phyloP scores from a whole-genome alignment of 805 yeast genomes.

The Hanseniaspora thailandica region DNA sequence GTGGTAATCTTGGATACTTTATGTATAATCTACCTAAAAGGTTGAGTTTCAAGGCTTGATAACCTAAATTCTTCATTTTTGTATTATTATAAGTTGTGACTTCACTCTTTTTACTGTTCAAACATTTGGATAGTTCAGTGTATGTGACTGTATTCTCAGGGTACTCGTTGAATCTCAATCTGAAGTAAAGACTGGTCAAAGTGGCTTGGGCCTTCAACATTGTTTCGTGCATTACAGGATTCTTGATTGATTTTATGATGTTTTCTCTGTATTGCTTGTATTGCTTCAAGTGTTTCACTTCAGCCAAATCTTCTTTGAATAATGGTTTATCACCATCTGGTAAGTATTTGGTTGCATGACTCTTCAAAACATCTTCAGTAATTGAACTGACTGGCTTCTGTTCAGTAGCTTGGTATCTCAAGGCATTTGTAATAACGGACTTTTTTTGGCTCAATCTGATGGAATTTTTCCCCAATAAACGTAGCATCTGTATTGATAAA shows the following conservation, averaged over 20 bases:
- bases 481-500: not conserved
- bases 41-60: slow-evolving; percentile 2
- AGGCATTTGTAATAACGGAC: not conserved
- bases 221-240: slow-evolving; percentile 40
- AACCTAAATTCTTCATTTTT: not conserved
- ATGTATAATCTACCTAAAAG: slow-evolving; percentile 35
- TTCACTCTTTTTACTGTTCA: slow-evolving; percentile 44
- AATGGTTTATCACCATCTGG: not conserved
- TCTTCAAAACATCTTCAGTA: not conserved
- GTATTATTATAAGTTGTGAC: slow-evolving; percentile 18
- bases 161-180: not conserved
- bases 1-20: slow-evolving; percentile 83
- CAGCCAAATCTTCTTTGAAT: not conserved
- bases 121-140: slow-evolving; percentile 54
- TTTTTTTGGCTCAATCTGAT: not conserved
- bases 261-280: not conserved
- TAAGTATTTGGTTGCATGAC: not conserved
- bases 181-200: slow-evolving; percentile 8
- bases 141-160: not conserved
- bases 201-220: slow-evolving; percentile 33
- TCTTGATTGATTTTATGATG: slow-evolving; percentile 18
- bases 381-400: too few species aligned
- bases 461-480: not conserved
- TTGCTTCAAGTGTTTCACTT: not conserved
- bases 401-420: not conserved